These are phyloP conservation scores for Xylariomycetidae sp. DNA, from an alignment of 2,329 filamentous ascomycete species.

Conservation along the genomic window DNA sequence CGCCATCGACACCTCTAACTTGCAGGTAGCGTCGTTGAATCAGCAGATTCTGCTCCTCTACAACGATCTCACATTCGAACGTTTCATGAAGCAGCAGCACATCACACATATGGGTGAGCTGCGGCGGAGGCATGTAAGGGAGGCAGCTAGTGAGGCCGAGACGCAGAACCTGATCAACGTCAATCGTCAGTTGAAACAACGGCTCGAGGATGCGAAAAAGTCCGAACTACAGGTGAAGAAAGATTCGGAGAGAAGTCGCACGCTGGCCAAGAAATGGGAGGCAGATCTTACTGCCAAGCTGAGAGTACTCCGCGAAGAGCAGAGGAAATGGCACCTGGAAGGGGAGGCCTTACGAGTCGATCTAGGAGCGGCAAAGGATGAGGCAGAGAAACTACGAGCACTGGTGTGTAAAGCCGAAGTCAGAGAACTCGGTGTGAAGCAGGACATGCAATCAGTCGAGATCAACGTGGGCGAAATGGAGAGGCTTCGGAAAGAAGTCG, in stretches of 20 bases:
- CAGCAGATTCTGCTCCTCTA: conserved; percentile 70
- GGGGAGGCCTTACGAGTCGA: conserved; percentile 53
- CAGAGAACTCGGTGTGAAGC: conserved; percentile 58
- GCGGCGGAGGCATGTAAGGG: conserved; percentile 67
- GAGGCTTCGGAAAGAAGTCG: conserved; percentile 53
- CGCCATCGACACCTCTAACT: conserved; percentile 11
- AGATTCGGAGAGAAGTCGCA: conserved; percentile 67
- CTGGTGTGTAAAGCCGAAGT: conserved; percentile 66
- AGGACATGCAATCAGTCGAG: conserved; percentile 60
- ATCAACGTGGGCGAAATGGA: conserved; percentile 57
- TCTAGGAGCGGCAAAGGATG: conserved; percentile 51
- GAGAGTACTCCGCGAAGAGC: conserved; percentile 62
- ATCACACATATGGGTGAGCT: conserved; percentile 76
- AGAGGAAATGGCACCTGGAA: conserved; percentile 59
- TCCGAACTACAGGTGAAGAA: conserved; percentile 65
- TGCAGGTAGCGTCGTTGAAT: conserved; percentile 51
- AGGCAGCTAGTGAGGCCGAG: conserved; percentile 75
- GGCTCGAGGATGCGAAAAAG: conserved; percentile 68
- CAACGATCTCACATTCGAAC: conserved; percentile 79
- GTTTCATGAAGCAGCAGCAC: conserved; percentile 80
- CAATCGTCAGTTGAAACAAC: conserved; percentile 68
- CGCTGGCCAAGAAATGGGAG: conserved; percentile 74
- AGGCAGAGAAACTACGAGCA: conserved; percentile 60
- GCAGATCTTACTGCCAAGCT: conserved; percentile 64
- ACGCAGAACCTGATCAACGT: conserved; percentile 75